Conservation (phyloP, 2,329 filamentous ascomycete genomes). For the Lachnellula occidentalis region DNA sequence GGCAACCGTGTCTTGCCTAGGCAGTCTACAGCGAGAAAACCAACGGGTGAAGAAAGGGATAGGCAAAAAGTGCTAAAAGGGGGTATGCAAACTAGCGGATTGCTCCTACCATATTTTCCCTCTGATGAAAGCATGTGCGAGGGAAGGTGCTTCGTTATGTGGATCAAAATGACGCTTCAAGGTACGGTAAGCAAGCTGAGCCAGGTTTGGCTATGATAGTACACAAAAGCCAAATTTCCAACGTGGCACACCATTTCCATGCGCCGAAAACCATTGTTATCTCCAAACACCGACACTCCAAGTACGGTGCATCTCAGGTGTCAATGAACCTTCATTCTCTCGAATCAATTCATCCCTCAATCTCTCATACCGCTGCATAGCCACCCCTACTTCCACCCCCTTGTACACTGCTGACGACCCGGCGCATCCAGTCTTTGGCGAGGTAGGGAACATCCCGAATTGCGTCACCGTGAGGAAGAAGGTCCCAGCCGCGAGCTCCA, state of each 20-base stretch:
- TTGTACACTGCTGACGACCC: slow-evolving; percentile 77
- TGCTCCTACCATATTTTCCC: too few species aligned
- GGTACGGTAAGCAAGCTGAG: not conserved
- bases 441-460: slow-evolving; percentile 91
- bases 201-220: not conserved
- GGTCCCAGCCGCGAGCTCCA: slow-evolving; percentile 89
- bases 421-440: slow-evolving; percentile 78
- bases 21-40: too few species aligned
- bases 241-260: not conserved
- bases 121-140: too few species aligned
- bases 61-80: too few species aligned
- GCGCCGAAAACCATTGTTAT: not conserved
- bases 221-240: not conserved
- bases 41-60: too few species aligned
- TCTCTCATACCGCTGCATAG: slow-evolving; percentile 74
- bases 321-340: not conserved
- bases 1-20: too few species aligned
- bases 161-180: too few species aligned
- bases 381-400: slow-evolving; percentile 80
- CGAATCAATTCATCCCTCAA: not conserved
- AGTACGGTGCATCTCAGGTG: not conserved
- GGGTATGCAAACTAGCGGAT: too few species aligned
- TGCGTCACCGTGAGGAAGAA: slow-evolving; percentile 86
- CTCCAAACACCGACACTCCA: not conserved
- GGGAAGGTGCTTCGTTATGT: too few species aligned